These are phyloP conservation scores for Fusarium sp. DNA, from an alignment of 2,329 filamentous ascomycete genomes.

Conservation along the genomic window DNA sequence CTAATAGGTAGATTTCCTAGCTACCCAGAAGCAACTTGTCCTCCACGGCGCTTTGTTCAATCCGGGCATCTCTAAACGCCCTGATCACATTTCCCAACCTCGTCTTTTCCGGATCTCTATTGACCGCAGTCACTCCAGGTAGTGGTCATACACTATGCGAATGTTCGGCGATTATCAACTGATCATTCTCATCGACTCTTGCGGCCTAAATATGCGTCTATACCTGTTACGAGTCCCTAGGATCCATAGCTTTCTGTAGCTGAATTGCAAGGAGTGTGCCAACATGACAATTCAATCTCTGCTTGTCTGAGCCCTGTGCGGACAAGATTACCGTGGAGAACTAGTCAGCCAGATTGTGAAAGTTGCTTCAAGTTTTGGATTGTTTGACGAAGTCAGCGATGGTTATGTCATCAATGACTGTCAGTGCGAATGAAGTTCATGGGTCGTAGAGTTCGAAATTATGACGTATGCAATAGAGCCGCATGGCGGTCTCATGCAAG, in stretches of 20 bases:
- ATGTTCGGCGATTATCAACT: not conserved
- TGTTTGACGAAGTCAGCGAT: not conserved
- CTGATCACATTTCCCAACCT: no score
- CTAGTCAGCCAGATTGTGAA: not conserved
- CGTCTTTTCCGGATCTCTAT: no score
- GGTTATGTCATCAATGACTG: not conserved
- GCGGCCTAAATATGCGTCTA: not conserved
- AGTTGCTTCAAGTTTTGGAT: not conserved
- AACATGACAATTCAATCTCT: not conserved
- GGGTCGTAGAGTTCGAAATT: not conserved
- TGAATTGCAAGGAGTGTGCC: not conserved
- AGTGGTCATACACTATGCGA: not conserved
- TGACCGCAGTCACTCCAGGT: no score
- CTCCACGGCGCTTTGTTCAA: no score
- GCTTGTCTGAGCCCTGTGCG: not conserved
- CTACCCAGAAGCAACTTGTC: no score
- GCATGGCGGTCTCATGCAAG: not conserved
- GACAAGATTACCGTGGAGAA: not conserved
- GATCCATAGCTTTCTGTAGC: not conserved
- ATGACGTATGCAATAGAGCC: not conserved
- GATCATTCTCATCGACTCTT: not conserved
- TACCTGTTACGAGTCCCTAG: not conserved
- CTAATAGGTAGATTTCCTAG: no score
- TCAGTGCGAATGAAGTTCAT: constrained; percentile 2
- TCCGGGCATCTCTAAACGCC: no score